Evolutionary conservation across 345 rosid species (phyloP).

Genomic region (Capsella bursapastoris): DNA sequence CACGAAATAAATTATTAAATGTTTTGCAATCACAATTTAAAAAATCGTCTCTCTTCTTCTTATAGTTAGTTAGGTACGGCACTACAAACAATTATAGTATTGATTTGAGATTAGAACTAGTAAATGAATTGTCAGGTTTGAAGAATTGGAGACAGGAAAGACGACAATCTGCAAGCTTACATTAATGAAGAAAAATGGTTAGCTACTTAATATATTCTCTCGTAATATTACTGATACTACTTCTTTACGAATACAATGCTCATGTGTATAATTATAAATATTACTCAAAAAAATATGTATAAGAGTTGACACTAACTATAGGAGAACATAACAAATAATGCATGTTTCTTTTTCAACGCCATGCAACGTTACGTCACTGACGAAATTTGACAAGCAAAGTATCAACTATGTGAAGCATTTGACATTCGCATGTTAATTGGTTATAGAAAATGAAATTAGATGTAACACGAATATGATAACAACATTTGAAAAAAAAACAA

Average conservation of each 20-base stretch:
- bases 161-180: slow-evolving; percentile 23
- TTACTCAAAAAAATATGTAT: not conserved
- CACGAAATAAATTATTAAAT: slow-evolving; percentile 12
- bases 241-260: not conserved
- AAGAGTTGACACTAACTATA: not conserved
- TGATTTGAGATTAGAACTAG: not conserved
- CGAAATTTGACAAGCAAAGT: slow-evolving; percentile 29
- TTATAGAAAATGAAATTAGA: slow-evolving; percentile 17
- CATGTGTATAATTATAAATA: not conserved
- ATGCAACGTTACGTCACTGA: slow-evolving; percentile 40
- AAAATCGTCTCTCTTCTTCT: not conserved
- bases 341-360: slow-evolving; percentile 38
- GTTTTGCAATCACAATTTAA: not conserved
- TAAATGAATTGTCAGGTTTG: slow-evolving; percentile 26
- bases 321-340: slow-evolving; percentile 8
- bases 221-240: not conserved
- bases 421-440: slow-evolving; percentile 25
- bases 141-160: slow-evolving; percentile 40
- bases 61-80: slow-evolving; percentile 11
- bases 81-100: slow-evolving; percentile 1
- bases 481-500: not conserved
- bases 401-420: slow-evolving; percentile 38
- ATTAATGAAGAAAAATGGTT: not conserved
- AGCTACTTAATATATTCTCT: not conserved
- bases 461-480: slow-evolving; percentile 18